Base-by-base conservation (phyloP, 139 green algal species). In the Haematococcus lacustris region DNA sequence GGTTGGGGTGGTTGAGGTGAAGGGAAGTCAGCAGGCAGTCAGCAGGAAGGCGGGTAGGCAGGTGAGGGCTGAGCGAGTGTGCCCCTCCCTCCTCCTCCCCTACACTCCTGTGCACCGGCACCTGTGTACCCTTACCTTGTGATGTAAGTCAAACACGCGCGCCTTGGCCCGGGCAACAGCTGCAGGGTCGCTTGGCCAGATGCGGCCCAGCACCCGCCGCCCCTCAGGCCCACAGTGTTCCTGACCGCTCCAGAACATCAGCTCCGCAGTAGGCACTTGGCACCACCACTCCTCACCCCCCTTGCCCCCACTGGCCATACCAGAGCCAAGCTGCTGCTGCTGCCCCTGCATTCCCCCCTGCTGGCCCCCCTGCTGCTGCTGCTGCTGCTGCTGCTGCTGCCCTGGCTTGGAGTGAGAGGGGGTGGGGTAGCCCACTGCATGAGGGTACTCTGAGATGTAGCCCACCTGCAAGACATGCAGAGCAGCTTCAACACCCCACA, bases 381-480 rank as follows among this genome's bases (percentile, higher is more conserved):
- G 26, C 66, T 41, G 66, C 57, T 53, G 65, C 51, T 66, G 30
- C 7, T 70, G 57, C 6, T 21, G 38, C 53, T 32, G 30, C 53
- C 57, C 47, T 59, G 4, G 38, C 50, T 57, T 34, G 26, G 4
- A 39, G 51, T 38, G 32, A 5, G 26, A n/a, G n/a, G n/a, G n/a
- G n/a, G n/a, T n/a, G 26, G 3, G 13, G 38, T 61, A 38, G 34
- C 65, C 70, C 2, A 2, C 38, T 51, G 75, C 75, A 71, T 92
- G 85, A 0, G 87, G 85, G 68, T 92, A 92, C 68, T 90, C 83
- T 5, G 67, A 79, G 60, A 92, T 92, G 77, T 90, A 90, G 21
- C 87, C 87, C 1, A 92, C 85, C 79, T 88, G 76, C 51, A 73
- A 34, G 13, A 5, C 63, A 51, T 70, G 35, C n/a, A n/a, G n/a